Evolutionary conservation across 179 eudicot species (phyloP), one percentile per base, ranked within the genome.

Genomic region (Gypsophila paniculata): DNA sequence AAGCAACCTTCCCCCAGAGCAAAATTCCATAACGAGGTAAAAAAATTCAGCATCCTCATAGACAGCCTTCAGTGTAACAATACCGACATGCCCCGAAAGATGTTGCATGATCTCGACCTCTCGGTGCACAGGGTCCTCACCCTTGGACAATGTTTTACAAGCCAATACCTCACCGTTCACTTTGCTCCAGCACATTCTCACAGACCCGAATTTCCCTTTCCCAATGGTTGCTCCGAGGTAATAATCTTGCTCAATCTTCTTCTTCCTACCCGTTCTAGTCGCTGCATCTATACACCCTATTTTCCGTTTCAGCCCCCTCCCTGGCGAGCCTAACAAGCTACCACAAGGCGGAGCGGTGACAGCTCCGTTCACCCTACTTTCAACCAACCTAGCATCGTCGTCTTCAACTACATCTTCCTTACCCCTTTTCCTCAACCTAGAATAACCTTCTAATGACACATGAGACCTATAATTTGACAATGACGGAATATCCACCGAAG

Each of bases 41-140:
- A 93, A 93, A 57, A 83, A 83, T 21, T 87, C 91, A 6, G 73
- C 72, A 84, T 93, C 98, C 80, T 93, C 96, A 72, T 90, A 93
- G 10, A 91, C 96, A 1, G 93, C 90, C 75, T 93, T 80, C 58
- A 93, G 74, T 5, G 89, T 93, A 38, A 93, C 98, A 76, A 93
- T 87, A 26, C 98, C 96, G 0, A 85, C 85, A 77, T 93, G 96
- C 61, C 96, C 96, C 0, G 93, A 90, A 11, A 93, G 80, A 83
- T 93, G 98, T 76, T 93, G 98, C 98, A 93, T 93, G 70, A 93
- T 89, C 85, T 93, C 98, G 74, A 93, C 98, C 79, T 93, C 98
- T 23, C 96, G 79, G 66, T 93, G 98, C 73, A 91, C 96, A 5
- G 89, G 88, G 59, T 93, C 98, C 80, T 93, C 96, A 68, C 96